A percentile compares a stretch with the other conserved stretches of the same genome.
Evolutionary conservation across 225 moss, liverwort and hornwort species (phyloP).

Genomic region (Marchantia paleacea): DNA sequence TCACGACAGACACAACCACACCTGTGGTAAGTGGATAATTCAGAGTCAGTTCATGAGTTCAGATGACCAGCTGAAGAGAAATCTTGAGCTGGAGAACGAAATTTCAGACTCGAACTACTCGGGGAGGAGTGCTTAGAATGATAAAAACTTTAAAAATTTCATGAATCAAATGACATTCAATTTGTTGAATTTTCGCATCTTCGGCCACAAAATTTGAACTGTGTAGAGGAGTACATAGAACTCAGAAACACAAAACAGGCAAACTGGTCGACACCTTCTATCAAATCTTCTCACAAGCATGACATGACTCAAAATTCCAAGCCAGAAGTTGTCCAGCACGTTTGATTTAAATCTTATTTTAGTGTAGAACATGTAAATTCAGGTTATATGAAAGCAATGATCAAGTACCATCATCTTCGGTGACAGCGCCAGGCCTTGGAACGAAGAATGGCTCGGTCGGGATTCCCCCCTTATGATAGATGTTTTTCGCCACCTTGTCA

Average conservation of each 20-base stretch:
- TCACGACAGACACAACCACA: slow-evolving; percentile 37
- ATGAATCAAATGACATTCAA: no score
- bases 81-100: no score
- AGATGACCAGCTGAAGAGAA: no score
- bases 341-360: not conserved
- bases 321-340: no score
- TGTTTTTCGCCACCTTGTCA: no score
- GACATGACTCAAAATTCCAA: no score
- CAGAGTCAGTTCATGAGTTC: not conserved
- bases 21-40: not conserved
- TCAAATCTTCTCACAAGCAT: no score
- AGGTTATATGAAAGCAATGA: not conserved
- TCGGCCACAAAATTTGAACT: not conserved
- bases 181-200: no score
- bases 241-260: not conserved
- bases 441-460: slow-evolving; percentile 46
- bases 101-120: no score
- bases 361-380: not conserved
- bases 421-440: slow-evolving; percentile 35
- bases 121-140: no score
- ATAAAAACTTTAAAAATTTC: no score
- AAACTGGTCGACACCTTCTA: not conserved
- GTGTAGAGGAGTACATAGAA: not conserved
- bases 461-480: slow-evolving; percentile 42
- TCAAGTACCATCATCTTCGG: slow-evolving; percentile 37